Base-by-base conservation (phyloP, 345 rosid species). In the Geranium brycei region DNA sequence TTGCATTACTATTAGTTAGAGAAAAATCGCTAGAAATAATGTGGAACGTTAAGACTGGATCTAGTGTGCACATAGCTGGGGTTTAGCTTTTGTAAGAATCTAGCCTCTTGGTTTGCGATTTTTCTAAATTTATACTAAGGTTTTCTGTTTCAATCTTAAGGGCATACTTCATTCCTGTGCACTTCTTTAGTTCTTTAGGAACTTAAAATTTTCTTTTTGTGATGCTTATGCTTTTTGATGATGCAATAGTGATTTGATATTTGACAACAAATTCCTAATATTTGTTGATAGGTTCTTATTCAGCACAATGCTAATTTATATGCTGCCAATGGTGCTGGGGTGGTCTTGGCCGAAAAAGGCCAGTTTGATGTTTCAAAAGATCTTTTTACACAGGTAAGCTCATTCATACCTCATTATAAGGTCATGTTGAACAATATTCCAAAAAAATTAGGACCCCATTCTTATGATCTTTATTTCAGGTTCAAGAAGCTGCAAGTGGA, bases 401-500 rank as follows among this genome's bases (percentile, higher is more conserved):
- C 57, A 61, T 59, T 56, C 5, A 35, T 41, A 13, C 19, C 11
- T 15, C 35, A 23, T 57, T 8, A 4, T 65, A 15, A 13, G 7
- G 51, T 13, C 60, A n/a, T 53, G 16, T 23, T 23, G 28, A 23
- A 23, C 13, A 13, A 6, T 10, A 11, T 47, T 2, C 53, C 3
- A 47, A 8, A 47, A 10, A 10, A 47, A 47, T 47, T 47, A 47
- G 13, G 7, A 35, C 57, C 17, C 31, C 10, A 6, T 31, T 31
- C 35, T 30, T 17, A 32, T 64, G 19, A 60, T 62, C 31, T n/a
- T 51, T 68, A 51, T 68, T 62, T 59, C 73, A 93, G 97, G 95
- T 90, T 75, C 99, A 93, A 81, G 99, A 93, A 82, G 97, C 91
- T 80, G 99, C 97, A 28, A 92, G 98, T 73, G 96, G 98, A 77